Evolutionary conservation across 495 filamentous ascomycete species (phyloP).

Genomic region (Penicillium coffeae): DNA sequence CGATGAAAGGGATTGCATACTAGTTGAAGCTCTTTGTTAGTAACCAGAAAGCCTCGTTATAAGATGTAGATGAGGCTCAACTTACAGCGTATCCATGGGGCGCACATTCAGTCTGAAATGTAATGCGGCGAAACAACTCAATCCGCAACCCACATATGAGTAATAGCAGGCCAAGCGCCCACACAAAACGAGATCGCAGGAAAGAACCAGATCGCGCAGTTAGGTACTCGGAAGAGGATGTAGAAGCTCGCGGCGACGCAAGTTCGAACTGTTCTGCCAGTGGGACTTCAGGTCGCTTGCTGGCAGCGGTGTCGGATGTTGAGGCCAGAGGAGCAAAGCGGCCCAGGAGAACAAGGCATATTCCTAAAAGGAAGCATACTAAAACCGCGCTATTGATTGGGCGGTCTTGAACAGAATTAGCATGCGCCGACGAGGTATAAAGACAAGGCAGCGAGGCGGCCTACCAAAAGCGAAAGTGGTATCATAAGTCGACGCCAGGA

Average conservation of each 20-base stretch:
- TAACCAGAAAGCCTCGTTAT: background rate
- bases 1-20: conserved; percentile 39
- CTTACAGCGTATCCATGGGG: conserved; percentile 39
- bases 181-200: conserved; percentile 14
- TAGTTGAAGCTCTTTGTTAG: conserved; percentile 4
- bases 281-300: conserved; percentile 15
- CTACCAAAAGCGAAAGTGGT: conserved; percentile 43
- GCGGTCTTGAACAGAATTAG: conserved; percentile 39
- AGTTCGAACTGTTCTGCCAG: conserved; percentile 22
- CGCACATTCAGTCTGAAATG: conserved; percentile 39
- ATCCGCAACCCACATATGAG: conserved; percentile 36
- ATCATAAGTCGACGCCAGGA: conserved; percentile 33
- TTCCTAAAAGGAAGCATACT: conserved; percentile 33
- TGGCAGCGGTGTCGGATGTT: conserved; percentile 14
- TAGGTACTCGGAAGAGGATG: conserved; percentile 9
- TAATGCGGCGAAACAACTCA: conserved; percentile 34
- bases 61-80: background rate
- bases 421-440: too few relatives aligned
- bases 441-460: conserved; percentile 4
- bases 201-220: background rate
- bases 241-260: conserved; percentile 7
- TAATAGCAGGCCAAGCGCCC: conserved; percentile 26
- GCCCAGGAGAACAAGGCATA: conserved; percentile 30
- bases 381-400: conserved; percentile 38
- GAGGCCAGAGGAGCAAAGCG: conserved; percentile 21